Conservation (phyloP, 2,329 filamentous ascomycete species). For the Microcyclospora tardicrescens region DNA sequence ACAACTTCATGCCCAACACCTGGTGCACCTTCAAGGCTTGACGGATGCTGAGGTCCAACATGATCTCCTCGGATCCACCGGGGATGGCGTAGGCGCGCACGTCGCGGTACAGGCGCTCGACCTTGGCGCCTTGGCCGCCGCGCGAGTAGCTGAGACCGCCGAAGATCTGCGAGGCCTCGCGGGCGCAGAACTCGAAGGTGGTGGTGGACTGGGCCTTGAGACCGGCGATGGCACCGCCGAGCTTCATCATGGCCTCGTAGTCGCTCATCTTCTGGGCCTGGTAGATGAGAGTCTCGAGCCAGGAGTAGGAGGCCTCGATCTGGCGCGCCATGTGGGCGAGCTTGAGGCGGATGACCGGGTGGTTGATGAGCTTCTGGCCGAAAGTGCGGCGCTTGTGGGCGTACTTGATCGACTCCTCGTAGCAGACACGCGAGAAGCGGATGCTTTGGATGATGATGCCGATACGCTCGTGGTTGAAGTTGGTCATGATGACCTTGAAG, state of each 20-base stretch:
- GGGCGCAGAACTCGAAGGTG: constrained; percentile 94
- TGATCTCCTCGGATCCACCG: constrained; percentile 93
- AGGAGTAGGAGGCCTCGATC: constrained; percentile 92
- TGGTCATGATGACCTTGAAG: constrained; percentile 98
- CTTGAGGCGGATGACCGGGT: constrained; percentile 95
- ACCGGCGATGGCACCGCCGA: constrained; percentile 84
- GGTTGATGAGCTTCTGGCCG: constrained; percentile 89
- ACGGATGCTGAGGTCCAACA: constrained; percentile 90
- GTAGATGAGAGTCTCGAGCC: constrained; percentile 90
- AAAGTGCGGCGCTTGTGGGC: constrained; percentile 95
- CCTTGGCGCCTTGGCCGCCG: constrained; percentile 88
- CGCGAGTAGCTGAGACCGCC: constrained; percentile 84
- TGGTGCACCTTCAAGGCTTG: constrained; percentile 82
- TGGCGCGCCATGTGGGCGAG: constrained; percentile 96
- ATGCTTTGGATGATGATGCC: constrained; percentile 97
- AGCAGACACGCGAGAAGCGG: constrained; percentile 92
- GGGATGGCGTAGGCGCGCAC: constrained; percentile 91
- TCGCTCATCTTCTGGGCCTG: constrained; percentile 90
- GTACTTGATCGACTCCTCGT: constrained; percentile 92
- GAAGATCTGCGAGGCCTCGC: constrained; percentile 95
- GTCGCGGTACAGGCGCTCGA: constrained; percentile 88
- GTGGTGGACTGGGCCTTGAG: constrained; percentile 89
- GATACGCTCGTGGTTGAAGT: constrained; percentile 98
- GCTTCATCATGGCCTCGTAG: constrained; percentile 87
- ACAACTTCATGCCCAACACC: constrained; percentile 92